A percentile compares a stretch with the other conserved stretches of the same genome.
Conservation (phyloP, 345 rosid species). For the Viola odorata region DNA sequence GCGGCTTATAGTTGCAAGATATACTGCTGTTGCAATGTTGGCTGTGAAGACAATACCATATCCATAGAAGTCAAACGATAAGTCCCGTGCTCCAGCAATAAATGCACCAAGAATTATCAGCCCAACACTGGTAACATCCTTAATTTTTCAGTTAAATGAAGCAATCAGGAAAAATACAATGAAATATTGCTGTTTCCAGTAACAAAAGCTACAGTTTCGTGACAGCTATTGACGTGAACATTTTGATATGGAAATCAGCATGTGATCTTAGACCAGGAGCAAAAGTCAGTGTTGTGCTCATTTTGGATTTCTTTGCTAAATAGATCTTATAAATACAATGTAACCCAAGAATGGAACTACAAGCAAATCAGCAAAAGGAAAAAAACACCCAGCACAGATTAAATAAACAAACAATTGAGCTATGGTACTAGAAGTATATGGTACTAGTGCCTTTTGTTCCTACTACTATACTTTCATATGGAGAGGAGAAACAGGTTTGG, state of each 20-base stretch:
- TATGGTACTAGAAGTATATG: too few species aligned
- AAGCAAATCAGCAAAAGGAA: background rate
- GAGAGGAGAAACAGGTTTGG: too few species aligned
- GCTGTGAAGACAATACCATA: constrained; percentile 82
- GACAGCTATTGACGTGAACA: background rate
- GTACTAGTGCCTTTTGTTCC: too few species aligned
- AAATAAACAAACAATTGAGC: too few species aligned
- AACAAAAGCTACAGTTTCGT: background rate
- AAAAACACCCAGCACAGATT: background rate
- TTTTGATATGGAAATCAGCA: background rate
- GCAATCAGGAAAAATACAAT: constrained; percentile 26
- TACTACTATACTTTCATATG: too few species aligned
- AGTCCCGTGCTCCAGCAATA: constrained; percentile 94
- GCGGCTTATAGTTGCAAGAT: constrained; percentile 85
- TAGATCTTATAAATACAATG: too few species aligned
- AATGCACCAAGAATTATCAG: constrained; percentile 84
- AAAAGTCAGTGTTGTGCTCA: too few species aligned
- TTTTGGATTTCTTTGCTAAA: too few species aligned
- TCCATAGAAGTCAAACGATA: constrained; percentile 87
- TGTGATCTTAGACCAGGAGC: too few species aligned
- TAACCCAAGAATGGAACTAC: too few species aligned
- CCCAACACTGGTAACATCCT: constrained; percentile 76
- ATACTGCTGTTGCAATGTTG: constrained; percentile 85
- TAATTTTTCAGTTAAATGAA: constrained; percentile 42
- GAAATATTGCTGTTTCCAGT: constrained; percentile 12